Evolutionary conservation across 441 rosid species (phyloP).

Genomic region (Croton laevigatus): DNA sequence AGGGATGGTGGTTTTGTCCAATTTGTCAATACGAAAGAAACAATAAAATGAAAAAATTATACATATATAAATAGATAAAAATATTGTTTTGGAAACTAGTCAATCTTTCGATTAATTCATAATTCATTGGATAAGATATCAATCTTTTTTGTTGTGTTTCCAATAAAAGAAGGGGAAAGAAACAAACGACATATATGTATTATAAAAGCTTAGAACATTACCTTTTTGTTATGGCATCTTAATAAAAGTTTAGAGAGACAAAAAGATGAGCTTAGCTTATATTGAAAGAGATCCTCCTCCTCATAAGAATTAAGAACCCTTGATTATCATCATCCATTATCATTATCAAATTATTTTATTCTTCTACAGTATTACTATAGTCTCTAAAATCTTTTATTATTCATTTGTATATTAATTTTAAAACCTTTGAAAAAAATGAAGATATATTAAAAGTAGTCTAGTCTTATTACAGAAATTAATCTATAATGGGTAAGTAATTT

Average conservation of each 20-base stretch:
- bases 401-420: not conserved
- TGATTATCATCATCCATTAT: slow-evolving; percentile 10
- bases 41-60: too few species aligned
- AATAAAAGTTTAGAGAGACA: slow-evolving; percentile 11
- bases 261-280: slow-evolving; percentile 38
- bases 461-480: too few species aligned
- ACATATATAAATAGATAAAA: too few species aligned
- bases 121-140: not conserved
- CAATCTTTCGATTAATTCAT: not conserved
- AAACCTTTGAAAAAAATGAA: too few species aligned
- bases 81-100: not conserved
- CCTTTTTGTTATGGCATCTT: not conserved
- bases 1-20: too few species aligned
- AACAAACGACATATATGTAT: too few species aligned
- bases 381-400: not conserved
- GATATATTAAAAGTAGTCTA: too few species aligned
- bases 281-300: slow-evolving; percentile 48
- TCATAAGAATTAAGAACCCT: not conserved
- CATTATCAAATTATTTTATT: not conserved
- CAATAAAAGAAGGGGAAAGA: too few species aligned
- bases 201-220: not conserved
- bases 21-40: too few species aligned
- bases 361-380: slow-evolving; percentile 1
- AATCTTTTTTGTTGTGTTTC: not conserved
- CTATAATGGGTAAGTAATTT: too few species aligned